Percentiles rank a stretch among this genome's conserved stretches.
phyloP scores from a whole-genome alignment of 2,329 filamentous ascomycete genomes.

The Myriosclerotinia curreyana region DNA sequence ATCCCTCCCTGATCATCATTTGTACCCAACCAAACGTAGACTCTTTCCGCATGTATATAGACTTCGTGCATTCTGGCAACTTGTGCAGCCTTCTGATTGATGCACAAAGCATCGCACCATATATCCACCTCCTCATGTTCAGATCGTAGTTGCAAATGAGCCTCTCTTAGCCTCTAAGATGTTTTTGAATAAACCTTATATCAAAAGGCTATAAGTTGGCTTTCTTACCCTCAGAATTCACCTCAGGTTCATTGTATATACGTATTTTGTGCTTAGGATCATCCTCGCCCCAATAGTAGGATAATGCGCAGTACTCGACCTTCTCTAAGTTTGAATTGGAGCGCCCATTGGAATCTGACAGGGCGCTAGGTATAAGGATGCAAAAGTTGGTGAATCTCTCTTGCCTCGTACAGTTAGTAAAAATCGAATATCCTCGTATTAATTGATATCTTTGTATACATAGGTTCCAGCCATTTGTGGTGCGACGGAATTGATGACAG shows the following conservation, averaged over 20 bases:
- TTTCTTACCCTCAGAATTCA: no score
- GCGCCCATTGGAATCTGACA: neutral
- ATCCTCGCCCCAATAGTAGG: neutral
- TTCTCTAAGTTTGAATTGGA: neutral
- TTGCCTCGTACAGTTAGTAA: slow-evolving; percentile 20
- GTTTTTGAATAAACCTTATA: slow-evolving; percentile 20
- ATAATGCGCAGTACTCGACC: slow-evolving; percentile 5
- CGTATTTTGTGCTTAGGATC: neutral
- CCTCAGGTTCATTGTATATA: neutral
- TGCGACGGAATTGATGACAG: neutral
- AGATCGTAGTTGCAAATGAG: slow-evolving; percentile 18
- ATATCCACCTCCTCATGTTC: slow-evolving; percentile 14
- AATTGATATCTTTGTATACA: slow-evolving; percentile 17
- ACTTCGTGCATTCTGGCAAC: slow-evolving; percentile 27
- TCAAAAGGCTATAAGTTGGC: neutral
- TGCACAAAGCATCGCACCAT: slow-evolving; percentile 29
- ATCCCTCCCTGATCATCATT: neutral
- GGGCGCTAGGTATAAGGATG: slow-evolving; percentile 21
- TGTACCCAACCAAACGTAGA: slow-evolving; percentile 26
- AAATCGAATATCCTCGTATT: slow-evolving; percentile 25
- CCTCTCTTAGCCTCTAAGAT: slow-evolving; percentile 24
- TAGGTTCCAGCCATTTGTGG: slow-evolving; percentile 10
- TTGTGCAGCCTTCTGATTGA: slow-evolving; percentile 27
- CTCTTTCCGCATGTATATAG: slow-evolving; percentile 23
- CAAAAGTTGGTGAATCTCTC: slow-evolving; percentile 12